A percentile compares a stretch with the other conserved stretches of the same genome.
Evolutionary conservation across 768 basidiomycete species (phyloP).

Genomic region (Naematelia aurantialba): DNA sequence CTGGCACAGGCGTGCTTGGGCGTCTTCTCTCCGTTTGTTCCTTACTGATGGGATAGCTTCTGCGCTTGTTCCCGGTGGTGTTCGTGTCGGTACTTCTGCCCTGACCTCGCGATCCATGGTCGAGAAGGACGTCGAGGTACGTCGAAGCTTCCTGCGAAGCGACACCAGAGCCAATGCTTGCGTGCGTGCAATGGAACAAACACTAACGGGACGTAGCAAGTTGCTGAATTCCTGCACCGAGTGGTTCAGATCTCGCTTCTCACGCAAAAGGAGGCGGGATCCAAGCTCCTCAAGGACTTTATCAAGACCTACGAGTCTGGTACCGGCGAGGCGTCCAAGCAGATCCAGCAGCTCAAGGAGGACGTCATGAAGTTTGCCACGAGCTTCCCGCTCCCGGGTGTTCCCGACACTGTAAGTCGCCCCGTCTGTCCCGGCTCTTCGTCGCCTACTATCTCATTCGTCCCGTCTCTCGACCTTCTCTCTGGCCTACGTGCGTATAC

Average conservation of each 20-base stretch:
- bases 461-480: too few relatives aligned
- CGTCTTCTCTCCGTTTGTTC: too few relatives aligned
- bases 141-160: background rate
- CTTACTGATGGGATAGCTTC: constrained; percentile 54
- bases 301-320: constrained; percentile 58
- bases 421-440: background rate
- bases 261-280: constrained; percentile 90
- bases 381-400: constrained; percentile 90
- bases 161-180: too few relatives aligned
- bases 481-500: too few relatives aligned
- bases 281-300: constrained; percentile 94
- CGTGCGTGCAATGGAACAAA: background rate
- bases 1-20: background rate
- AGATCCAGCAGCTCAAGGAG: constrained; percentile 68
- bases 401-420: constrained; percentile 54
- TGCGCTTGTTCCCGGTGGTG: constrained; percentile 92
- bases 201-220: constrained; percentile 50
- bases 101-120: constrained; percentile 91
- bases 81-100: constrained; percentile 91
- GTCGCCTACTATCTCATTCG: too few relatives aligned
- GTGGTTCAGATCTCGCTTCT: constrained; percentile 83
- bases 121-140: constrained; percentile 71
- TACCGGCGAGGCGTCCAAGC: constrained; percentile 58
- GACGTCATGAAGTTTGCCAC: constrained; percentile 79
- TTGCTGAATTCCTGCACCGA: constrained; percentile 89